Base-by-base conservation (phyloP, 805 yeast genomes). In the Ogataea thermomethanolica region DNA sequence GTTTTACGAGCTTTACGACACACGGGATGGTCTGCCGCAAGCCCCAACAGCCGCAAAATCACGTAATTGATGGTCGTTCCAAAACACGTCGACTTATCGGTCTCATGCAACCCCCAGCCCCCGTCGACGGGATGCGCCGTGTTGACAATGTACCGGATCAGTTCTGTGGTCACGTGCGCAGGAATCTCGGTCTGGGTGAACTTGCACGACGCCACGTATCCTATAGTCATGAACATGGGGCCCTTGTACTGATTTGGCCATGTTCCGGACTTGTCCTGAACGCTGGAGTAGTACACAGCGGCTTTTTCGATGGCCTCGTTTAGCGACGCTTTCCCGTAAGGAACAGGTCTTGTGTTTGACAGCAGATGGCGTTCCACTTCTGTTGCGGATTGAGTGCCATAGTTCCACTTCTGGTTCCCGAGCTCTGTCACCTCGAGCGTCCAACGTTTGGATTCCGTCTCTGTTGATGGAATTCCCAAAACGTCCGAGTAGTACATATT, bases 91-190 rank as follows among this genome's bases (percentile, higher is more conserved):
- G 93, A 81, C 59, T 91, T 93, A 59, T 93, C 99, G 37, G 78
- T 80, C 4, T 89, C 78, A 59, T 93, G 97, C 27, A 93, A 69
- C 0, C 99, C 99, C 99, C 99, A 93, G 2, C 99, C 99, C n/a
- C 99, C 99, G 62, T 93, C 99, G 1, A 90, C 96, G 0, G 97
- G 97, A 59, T 93, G 96, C 0, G 97, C 82, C 0, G 87, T 76
- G 59, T 93, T 93, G n/a, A 88, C 86, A 12, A 93, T 64, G 57
- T 90, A 93, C 44, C 99, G 71, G 21, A 84, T 78, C 56, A 93
- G 64, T 62, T 93, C 99, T 10, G 65, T 64, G 47, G 69, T 69
- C 53, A 73, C 76, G 27, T 76, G 81, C 23, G 78, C 80, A 0
- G 90, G 81, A 26, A 93, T 84, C 8, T 75, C 76, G 0, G 78